Conservation (phyloP, 352 stramenopile genomes). For the Aphanomyces invadans region DNA sequence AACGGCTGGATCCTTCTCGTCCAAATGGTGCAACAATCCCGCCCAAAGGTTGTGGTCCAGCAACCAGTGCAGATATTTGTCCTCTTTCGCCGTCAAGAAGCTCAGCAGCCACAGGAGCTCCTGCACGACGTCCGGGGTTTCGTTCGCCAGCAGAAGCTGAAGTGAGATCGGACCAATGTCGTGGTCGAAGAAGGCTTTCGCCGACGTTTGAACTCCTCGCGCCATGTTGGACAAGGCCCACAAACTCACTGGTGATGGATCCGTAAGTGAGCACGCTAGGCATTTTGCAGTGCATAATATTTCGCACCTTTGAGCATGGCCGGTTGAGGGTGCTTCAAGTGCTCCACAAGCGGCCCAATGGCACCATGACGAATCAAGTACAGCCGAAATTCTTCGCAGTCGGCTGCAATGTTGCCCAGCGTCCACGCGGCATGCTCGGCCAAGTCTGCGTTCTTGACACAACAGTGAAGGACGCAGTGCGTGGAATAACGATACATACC, state of each 20-base stretch:
- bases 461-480: too few relatives aligned
- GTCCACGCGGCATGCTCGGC: conserved; percentile 74
- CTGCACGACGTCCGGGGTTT: conserved; percentile 39
- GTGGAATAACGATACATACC: background rate
- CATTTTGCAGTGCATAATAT: too few relatives aligned
- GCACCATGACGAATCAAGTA: conserved; percentile 58
- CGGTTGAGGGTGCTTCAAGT: conserved; percentile 32
- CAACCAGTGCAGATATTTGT: conserved; percentile 56
- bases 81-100: conserved; percentile 77
- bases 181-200: conserved; percentile 66
- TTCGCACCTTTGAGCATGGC: conserved; percentile 30
- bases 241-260: conserved; percentile 30
- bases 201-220: conserved; percentile 60
- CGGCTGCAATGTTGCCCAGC: conserved; percentile 76
- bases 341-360: conserved; percentile 42
- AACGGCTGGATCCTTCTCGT: conserved; percentile 48
- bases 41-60: conserved; percentile 49
- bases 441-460: conserved; percentile 40
- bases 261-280: background rate
- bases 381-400: conserved; percentile 80
- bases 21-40: conserved; percentile 52
- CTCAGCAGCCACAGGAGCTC: conserved; percentile 81
- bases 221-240: conserved; percentile 82
- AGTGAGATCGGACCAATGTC: conserved; percentile 49
- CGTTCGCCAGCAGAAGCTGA: conserved; percentile 32